Percentiles rank a stretch among this genome's conserved stretches.
These are phyloP conservation scores for Yamadazyma buinensis DNA, from an alignment of 1,139 yeast species.

Conservation along the genomic window DNA sequence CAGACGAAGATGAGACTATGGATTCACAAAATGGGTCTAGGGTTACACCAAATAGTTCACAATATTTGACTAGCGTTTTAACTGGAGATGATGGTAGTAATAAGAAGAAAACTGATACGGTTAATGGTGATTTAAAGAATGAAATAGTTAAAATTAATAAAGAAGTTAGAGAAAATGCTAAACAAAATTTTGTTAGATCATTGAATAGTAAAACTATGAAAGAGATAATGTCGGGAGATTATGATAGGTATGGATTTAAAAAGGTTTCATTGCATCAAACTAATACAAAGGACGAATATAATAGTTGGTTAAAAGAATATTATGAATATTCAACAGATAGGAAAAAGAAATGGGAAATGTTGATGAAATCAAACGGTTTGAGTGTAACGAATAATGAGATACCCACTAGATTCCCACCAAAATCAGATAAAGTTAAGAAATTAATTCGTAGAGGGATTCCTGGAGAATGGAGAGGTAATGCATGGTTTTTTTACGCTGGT, in stretches of 20 bases:
- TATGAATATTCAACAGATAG: constrained; percentile 59
- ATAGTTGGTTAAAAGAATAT: constrained; percentile 71
- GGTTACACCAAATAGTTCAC: background rate
- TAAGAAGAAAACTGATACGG: background rate
- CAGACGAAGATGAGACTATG: constrained; percentile 9
- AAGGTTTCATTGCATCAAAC: constrained; percentile 49
- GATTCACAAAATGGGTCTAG: no score
- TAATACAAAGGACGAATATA: constrained; percentile 54
- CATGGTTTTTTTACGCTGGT: constrained; percentile 97
- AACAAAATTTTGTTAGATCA: constrained; percentile 13
- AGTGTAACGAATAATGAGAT: constrained; percentile 15
- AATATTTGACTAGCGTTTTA: background rate
- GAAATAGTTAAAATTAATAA: constrained; percentile 2
- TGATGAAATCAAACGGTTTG: constrained; percentile 70
- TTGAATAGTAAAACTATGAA: constrained; percentile 10
- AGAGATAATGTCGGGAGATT: constrained; percentile 29
- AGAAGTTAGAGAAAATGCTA: constrained; percentile 10
- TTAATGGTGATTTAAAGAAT: constrained; percentile 2
- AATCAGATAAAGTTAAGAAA: constrained; percentile 76
- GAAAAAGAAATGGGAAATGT: constrained; percentile 68
- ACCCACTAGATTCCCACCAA: constrained; percentile 69
- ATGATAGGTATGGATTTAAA: constrained; percentile 84
- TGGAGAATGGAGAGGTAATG: constrained; percentile 94
- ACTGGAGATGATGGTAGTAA: background rate
- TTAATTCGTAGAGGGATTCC: constrained; percentile 90